phyloP scores from a whole-genome alignment of 2,329 filamentous ascomycete species.

The Phaeosphaeria sp. region DNA sequence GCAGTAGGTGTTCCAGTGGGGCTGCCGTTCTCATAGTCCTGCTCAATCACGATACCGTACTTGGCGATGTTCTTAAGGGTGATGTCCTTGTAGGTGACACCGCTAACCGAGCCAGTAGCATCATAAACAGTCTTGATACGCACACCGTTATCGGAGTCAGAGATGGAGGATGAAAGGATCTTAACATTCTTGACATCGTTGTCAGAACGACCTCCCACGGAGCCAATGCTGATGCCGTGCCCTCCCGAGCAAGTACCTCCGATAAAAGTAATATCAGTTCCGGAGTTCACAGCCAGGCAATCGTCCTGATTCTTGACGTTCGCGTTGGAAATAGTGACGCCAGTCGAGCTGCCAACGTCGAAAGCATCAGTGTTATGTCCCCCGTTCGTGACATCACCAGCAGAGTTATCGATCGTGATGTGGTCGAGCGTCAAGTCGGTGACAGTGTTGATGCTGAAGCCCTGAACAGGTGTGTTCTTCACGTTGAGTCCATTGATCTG shows the following conservation, averaged over 20 bases:
- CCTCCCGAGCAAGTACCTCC: slow-evolving; percentile 58
- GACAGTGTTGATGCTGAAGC: slow-evolving; percentile 56
- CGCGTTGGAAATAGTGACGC: slow-evolving; percentile 59
- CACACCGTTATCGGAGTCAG: slow-evolving; percentile 63
- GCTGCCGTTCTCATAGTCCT: slow-evolving; percentile 59
- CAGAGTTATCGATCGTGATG: slow-evolving; percentile 65
- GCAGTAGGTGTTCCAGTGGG: slow-evolving; percentile 55
- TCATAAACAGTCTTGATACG: slow-evolving; percentile 65
- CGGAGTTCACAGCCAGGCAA: slow-evolving; percentile 66
- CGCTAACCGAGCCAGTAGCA: slow-evolving; percentile 60
- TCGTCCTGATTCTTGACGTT: slow-evolving; percentile 66
- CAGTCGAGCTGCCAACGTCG: slow-evolving; percentile 59
- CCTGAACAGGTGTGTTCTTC: slow-evolving; percentile 63
- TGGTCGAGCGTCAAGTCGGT: slow-evolving; percentile 55
- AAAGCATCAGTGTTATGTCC: slow-evolving; percentile 65
- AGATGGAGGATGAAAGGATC: slow-evolving; percentile 58
- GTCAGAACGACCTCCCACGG: slow-evolving; percentile 62
- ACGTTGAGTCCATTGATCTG: slow-evolving; percentile 59
- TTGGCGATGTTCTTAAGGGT: slow-evolving; percentile 52
- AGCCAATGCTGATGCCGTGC: slow-evolving; percentile 67
- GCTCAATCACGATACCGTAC: slow-evolving; percentile 61
- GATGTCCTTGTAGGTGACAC: slow-evolving; percentile 58
- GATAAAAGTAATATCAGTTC: slow-evolving; percentile 50
- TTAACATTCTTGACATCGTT: slow-evolving; percentile 63
- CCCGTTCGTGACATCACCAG: slow-evolving; percentile 53